Conservation (phyloP, 495 filamentous ascomycete species). For the Aspergillus steynii region DNA sequence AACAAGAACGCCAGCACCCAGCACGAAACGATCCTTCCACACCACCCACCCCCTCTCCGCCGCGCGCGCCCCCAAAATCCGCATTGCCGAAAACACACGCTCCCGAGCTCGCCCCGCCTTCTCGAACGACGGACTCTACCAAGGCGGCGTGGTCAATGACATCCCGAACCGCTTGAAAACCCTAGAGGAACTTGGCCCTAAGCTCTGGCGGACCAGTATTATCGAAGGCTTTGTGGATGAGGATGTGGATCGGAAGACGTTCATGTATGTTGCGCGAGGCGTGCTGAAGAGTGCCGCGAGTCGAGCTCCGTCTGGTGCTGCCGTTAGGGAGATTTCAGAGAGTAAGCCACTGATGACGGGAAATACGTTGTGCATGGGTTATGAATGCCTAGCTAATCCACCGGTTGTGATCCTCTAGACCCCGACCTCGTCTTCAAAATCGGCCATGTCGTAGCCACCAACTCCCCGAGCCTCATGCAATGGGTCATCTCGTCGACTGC, state of each 20-base stretch:
- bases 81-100: neutral
- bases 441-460: slow-evolving; percentile 12
- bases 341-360: slow-evolving; percentile 21
- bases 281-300: slow-evolving; percentile 19
- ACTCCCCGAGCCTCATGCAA: slow-evolving; percentile 7
- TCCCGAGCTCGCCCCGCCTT: neutral
- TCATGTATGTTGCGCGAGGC: slow-evolving; percentile 18
- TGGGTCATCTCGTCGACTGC: slow-evolving; percentile 30
- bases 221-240: slow-evolving; percentile 4
- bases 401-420: slow-evolving; percentile 14
- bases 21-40: slow-evolving; percentile 21
- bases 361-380: no score
- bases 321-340: slow-evolving; percentile 24
- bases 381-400: neutral
- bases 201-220: neutral
- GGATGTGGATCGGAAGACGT: slow-evolving; percentile 10
- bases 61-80: slow-evolving; percentile 7
- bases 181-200: slow-evolving; percentile 1
- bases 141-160: neutral
- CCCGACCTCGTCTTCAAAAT: slow-evolving; percentile 31
- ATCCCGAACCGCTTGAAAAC: neutral
- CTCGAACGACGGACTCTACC: neutral
- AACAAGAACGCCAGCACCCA: slow-evolving; percentile 3
- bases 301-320: slow-evolving; percentile 10
- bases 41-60: slow-evolving; percentile 12